These are phyloP conservation scores for Starmerella floris DNA, from an alignment of 805 yeast genomes.

Conservation along the genomic window DNA sequence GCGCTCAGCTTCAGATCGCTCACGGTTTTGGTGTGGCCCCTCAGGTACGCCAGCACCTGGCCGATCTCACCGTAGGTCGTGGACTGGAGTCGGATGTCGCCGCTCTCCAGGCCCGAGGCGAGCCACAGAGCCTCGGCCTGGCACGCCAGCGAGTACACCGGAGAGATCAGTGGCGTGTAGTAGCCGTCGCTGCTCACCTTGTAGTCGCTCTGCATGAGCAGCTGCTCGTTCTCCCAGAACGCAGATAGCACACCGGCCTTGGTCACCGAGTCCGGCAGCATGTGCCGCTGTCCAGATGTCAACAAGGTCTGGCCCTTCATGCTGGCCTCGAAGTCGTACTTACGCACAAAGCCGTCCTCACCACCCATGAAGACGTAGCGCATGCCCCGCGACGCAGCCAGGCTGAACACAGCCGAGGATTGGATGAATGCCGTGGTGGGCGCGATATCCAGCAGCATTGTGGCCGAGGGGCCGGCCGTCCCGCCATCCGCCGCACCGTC, in stretches of 20 bases:
- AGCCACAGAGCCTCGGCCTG: constrained; percentile 77
- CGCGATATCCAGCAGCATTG: constrained; percentile 42
- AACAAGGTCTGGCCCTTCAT: constrained; percentile 76
- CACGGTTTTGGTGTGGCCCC: constrained; percentile 58
- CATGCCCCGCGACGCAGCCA: constrained; percentile 66
- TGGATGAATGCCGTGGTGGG: constrained; percentile 87
- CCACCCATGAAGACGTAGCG: constrained; percentile 90
- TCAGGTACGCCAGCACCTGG: constrained; percentile 59
- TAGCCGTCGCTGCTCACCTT: constrained; percentile 27
- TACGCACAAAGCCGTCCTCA: constrained; percentile 84
- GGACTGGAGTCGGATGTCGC: constrained; percentile 78
- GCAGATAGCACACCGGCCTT: constrained; percentile 72
- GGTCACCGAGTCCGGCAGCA: constrained; percentile 69
- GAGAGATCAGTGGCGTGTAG: constrained; percentile 42
- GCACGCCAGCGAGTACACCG: constrained; percentile 77
- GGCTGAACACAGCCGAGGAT: constrained; percentile 59
- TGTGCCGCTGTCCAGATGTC: constrained; percentile 84
- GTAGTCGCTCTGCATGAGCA: constrained; percentile 39
- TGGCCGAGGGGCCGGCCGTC: background rate
- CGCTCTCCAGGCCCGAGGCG: constrained; percentile 58
- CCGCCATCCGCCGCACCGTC: background rate
- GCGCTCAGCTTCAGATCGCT: constrained; percentile 54
- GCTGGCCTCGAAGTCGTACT: constrained; percentile 73
- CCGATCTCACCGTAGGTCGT: constrained; percentile 70
- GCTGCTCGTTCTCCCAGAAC: constrained; percentile 96